Evolutionary conservation across 1,284 basidiomycete genomes (phyloP), one percentile per base, ranked within the genome.

Genomic region (Rhodotorula sp.): DNA sequence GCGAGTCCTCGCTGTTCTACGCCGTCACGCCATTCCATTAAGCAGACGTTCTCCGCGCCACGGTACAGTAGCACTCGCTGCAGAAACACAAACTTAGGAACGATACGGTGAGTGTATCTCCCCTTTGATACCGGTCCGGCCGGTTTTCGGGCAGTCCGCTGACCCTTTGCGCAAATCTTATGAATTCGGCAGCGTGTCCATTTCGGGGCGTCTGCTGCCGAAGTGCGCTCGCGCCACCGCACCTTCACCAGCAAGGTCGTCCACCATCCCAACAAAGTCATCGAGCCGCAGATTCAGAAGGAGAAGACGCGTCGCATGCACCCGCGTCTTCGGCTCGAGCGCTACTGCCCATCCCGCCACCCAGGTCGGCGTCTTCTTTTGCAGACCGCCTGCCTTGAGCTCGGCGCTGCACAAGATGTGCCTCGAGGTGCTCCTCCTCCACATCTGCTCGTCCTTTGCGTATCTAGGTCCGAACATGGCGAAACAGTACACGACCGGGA

Each of bases 261-360:
- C 79, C 66, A 92, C 79, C 93, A 95, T 81, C 93, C 93, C 26
- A 91, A 89, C 58, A 90, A 89, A 75, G 92, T 95, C 73, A 85
- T 93, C 83, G 92, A 95, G 81, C 83, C 95, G 38, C 93, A 94
- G 81, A 93, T 95, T 85, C 93, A 93, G 84, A 95, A 94, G 82
- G 92, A 94, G 78, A 88, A 83, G 62, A 69, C 71, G 5, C 18
- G 43, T 28, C 58, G 58, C 15, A 31, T 28, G 43, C 59, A 67
- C 10, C 66, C 77, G 86, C 56, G 89, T 92, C 31, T 95, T 93
- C 81, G 81, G 84, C 57, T 88, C 87, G 15, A 86, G 95, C 64
- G 84, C 84, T 3, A 87, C 89, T 79, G 90, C 89, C 79, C 92
- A 95, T 78, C 86, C 89, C 0, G 88, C 90, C 76, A 90, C 91